These are phyloP conservation scores for Trichopus zeylanicus DNA, from an alignment of 116 monocot genomes.

Conservation along the genomic window DNA sequence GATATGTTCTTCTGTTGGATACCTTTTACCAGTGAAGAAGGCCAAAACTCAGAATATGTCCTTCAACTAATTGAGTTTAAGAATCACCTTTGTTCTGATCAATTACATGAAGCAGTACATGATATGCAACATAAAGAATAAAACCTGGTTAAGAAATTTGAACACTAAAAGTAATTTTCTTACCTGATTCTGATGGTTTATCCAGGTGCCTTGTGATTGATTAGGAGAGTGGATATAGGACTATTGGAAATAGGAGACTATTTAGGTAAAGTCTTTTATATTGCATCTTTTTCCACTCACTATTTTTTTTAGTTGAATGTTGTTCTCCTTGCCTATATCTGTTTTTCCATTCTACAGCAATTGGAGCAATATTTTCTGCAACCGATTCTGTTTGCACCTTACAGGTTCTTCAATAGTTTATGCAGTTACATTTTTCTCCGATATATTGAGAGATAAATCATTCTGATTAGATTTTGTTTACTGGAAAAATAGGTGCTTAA, in stretches of 20 bases:
- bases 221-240: conserved; percentile 63
- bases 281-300: conserved; percentile 5
- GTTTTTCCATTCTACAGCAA: conserved; percentile 44
- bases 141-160: neutral
- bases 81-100: neutral
- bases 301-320: neutral
- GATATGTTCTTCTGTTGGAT: too few relatives aligned
- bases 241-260: conserved; percentile 58
- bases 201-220: conserved; percentile 62
- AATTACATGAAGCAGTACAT: neutral
- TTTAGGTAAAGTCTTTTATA: conserved; percentile 47
- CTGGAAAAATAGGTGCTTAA: conserved; percentile 57
- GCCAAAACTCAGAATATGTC: too few relatives aligned
- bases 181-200: conserved; percentile 12
- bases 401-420: conserved; percentile 58
- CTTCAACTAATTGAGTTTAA: too few relatives aligned
- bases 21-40: too few relatives aligned
- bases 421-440: neutral
- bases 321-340: conserved; percentile 4
- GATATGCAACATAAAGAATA: neutral
- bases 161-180: too few relatives aligned
- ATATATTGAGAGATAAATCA: neutral
- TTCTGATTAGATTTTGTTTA: neutral
- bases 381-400: conserved; percentile 99
- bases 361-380: conserved; percentile 94